Percentiles rank a stretch among this genome's conserved stretches.
These are phyloP conservation scores for Nepenthes alata DNA, from an alignment of 179 eudicot genomes.

Conservation along the genomic window DNA sequence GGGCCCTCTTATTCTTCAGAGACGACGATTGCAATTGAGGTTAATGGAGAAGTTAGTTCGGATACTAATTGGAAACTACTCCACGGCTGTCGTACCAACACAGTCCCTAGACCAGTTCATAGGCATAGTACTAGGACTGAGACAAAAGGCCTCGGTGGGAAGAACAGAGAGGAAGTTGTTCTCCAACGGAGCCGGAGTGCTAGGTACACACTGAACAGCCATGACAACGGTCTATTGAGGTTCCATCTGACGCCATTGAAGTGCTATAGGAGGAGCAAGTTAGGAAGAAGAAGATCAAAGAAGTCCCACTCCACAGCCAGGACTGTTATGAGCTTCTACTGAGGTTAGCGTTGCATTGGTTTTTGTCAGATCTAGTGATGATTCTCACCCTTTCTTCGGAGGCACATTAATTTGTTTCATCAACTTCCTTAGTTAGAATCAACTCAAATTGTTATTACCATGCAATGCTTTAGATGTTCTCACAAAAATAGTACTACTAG, in stretches of 20 bases:
- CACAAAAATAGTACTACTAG: no score
- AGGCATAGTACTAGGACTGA: slow-evolving; percentile 22
- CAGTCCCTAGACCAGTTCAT: slow-evolving; percentile 13
- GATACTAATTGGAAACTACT: slow-evolving; percentile 17
- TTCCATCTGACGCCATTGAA: slow-evolving; percentile 70
- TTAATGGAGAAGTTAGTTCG: slow-evolving; percentile 8
- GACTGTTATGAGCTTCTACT: slow-evolving; percentile 27
- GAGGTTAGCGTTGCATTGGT: background rate
- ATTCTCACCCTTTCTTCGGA: no score
- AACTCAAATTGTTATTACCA: no score
- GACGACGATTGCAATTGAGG: slow-evolving; percentile 7
- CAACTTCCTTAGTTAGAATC: no score
- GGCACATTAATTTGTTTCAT: no score
- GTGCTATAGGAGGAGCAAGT: slow-evolving; percentile 44
- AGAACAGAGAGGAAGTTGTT: slow-evolving; percentile 18
- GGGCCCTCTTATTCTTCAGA: slow-evolving; percentile 10
- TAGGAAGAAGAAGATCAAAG: slow-evolving; percentile 40
- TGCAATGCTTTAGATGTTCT: no score
- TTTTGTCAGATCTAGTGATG: no score
- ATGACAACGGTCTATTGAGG: slow-evolving; percentile 44
- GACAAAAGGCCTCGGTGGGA: slow-evolving; percentile 20
- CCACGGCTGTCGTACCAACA: slow-evolving; percentile 29
- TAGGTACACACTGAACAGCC: slow-evolving; percentile 31
- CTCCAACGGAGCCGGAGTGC: slow-evolving; percentile 33
- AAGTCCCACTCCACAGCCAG: slow-evolving; percentile 33